A percentile compares a stretch with the other conserved stretches of the same genome.
phyloP scores from a whole-genome alignment of 2,329 filamentous ascomycete species.

The Fusarium armeniacum region DNA sequence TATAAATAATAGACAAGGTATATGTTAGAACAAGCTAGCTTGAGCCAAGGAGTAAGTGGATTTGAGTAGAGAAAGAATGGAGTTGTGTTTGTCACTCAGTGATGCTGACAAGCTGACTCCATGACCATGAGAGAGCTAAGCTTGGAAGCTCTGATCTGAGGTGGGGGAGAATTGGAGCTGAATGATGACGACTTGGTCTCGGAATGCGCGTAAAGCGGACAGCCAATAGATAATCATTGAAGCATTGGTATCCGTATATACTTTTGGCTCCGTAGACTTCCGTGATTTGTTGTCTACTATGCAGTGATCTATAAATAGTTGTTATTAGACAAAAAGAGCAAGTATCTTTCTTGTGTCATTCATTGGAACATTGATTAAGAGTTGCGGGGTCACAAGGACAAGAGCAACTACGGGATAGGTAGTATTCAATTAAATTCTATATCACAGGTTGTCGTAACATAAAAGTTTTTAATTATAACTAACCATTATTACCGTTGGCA shows the following conservation, averaged over 20 bases:
- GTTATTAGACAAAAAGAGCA: constrained; percentile 20
- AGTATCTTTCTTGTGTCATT: constrained; percentile 4
- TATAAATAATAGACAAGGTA: constrained; percentile 1
- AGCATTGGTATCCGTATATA: background rate
- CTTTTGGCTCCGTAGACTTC: background rate
- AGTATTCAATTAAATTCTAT: background rate
- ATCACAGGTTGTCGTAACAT: background rate
- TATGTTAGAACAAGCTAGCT: constrained; percentile 1
- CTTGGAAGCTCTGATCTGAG: constrained; percentile 24
- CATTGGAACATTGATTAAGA: constrained; percentile 15
- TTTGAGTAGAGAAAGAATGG: constrained; percentile 26
- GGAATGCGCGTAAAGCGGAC: constrained; percentile 20
- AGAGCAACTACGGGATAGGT: background rate
- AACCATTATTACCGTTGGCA: background rate
- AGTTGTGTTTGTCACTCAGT: constrained; percentile 21
- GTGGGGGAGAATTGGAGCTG: constrained; percentile 30
- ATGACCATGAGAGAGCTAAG: constrained; percentile 22
- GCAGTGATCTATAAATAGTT: constrained; percentile 7
- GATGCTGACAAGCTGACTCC: constrained; percentile 41
- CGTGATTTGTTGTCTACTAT: constrained; percentile 8
- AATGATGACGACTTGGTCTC: constrained; percentile 22
- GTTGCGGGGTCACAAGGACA: constrained; percentile 17
- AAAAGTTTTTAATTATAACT: background rate
- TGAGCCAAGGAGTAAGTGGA: constrained; percentile 24
- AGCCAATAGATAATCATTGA: constrained; percentile 29